Evolutionary conservation across 2,329 filamentous ascomycete species (phyloP).

Genomic region (Clonostachys chloroleuca): DNA sequence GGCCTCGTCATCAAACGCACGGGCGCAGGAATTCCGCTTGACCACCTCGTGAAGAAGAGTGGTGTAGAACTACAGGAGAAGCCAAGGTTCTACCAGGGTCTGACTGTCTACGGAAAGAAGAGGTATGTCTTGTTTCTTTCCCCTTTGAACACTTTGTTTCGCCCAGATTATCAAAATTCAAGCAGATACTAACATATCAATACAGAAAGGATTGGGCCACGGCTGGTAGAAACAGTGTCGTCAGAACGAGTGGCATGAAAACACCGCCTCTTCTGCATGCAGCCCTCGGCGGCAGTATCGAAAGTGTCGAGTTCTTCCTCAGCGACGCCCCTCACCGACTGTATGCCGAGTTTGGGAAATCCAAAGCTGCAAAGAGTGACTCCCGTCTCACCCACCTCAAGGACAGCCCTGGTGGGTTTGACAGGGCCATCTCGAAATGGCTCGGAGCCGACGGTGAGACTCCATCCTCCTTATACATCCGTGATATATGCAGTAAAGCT

Average conservation of each 20-base stretch:
- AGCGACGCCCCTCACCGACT: slow-evolving; percentile 63
- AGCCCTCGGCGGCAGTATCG: slow-evolving; percentile 52
- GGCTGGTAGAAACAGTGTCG: slow-evolving; percentile 45
- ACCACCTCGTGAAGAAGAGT: slow-evolving; percentile 60
- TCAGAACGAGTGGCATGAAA: slow-evolving; percentile 30
- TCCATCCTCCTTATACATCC: slow-evolving; percentile 1
- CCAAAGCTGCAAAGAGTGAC: slow-evolving; percentile 56
- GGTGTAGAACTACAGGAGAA: slow-evolving; percentile 60
- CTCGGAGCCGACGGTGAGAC: slow-evolving; percentile 53
- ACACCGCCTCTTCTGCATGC: slow-evolving; percentile 58
- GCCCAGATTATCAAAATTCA: neutral
- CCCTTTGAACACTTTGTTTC: neutral
- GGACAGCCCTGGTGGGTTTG: slow-evolving; percentile 56
- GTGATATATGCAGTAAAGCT: slow-evolving; percentile 4
- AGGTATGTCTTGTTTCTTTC: slow-evolving; percentile 19
- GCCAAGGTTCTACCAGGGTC: slow-evolving; percentile 70
- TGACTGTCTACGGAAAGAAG: slow-evolving; percentile 73
- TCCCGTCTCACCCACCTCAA: slow-evolving; percentile 57
- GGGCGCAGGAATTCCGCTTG: slow-evolving; percentile 66
- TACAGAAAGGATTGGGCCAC: slow-evolving; percentile 65
- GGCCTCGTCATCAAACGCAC: slow-evolving; percentile 60
- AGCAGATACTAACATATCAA: slow-evolving; percentile 4
- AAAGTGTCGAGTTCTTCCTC: slow-evolving; percentile 72
- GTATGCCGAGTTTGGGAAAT: slow-evolving; percentile 63
- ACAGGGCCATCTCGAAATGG: slow-evolving; percentile 59